Evolutionary conservation across 2,329 filamentous ascomycete genomes (phyloP).

Genomic region (Penicillium aurantiogriseum): DNA sequence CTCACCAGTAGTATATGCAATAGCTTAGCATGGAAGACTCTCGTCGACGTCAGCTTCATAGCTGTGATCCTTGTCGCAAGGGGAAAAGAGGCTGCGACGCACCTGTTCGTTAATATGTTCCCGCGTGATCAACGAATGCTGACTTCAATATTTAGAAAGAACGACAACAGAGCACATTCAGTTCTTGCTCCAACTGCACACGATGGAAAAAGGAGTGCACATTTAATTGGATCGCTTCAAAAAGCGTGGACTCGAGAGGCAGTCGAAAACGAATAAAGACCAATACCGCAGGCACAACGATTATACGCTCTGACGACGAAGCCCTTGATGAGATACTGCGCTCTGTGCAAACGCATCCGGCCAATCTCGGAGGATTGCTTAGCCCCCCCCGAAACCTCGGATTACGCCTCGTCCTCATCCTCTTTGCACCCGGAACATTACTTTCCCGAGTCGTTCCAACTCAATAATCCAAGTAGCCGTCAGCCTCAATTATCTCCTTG

Average conservation of each 20-base stretch:
- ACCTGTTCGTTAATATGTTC: constrained; percentile 12
- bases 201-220: constrained; percentile 48
- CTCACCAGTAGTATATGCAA: neutral
- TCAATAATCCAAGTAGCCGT: neutral
- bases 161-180: constrained; percentile 8
- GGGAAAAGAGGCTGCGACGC: constrained; percentile 49
- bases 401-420: neutral
- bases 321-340: constrained; percentile 1
- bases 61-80: constrained; percentile 49
- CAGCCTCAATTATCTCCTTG: neutral
- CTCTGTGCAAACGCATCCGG: constrained; percentile 4
- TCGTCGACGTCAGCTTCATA: constrained; percentile 30
- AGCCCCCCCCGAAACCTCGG: neutral
- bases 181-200: constrained; percentile 44
- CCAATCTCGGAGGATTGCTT: neutral
- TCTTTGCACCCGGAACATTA: neutral
- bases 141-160: constrained; percentile 11
- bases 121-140: neutral
- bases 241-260: constrained; percentile 12
- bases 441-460: neutral
- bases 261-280: constrained; percentile 5
- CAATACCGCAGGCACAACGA: neutral
- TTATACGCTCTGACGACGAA: neutral
- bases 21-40: constrained; percentile 11
- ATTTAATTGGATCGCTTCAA: constrained; percentile 45